Evolutionary conservation across 768 basidiomycete genomes (phyloP).

Genomic region (Candolleomyces efflorescens): DNA sequence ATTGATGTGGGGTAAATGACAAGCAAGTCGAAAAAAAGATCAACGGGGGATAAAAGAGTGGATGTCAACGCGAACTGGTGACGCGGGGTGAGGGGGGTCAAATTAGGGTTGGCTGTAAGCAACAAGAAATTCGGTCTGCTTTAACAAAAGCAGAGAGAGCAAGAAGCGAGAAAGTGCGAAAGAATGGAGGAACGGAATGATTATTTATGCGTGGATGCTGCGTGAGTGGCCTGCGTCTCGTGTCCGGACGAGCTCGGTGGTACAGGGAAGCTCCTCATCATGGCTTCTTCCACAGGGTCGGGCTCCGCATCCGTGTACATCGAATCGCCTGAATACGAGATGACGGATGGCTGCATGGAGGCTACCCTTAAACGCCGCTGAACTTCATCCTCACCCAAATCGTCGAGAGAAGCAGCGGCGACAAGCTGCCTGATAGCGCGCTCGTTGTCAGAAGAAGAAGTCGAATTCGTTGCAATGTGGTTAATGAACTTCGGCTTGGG

Average conservation of each 20-base stretch:
- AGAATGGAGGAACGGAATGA: not conserved
- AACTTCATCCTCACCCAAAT: constrained; percentile 36
- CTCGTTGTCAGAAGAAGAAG: constrained; percentile 42
- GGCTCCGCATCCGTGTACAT: constrained; percentile 22
- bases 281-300: constrained; percentile 27
- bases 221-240: not conserved
- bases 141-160: not conserved
- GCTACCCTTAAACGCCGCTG: constrained; percentile 50
- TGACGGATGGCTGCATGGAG: constrained; percentile 54
- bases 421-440: constrained; percentile 62
- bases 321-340: constrained; percentile 28
- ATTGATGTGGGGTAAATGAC: not conserved
- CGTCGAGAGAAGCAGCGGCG: constrained; percentile 48
- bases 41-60: not conserved
- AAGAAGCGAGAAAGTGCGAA: not conserved
- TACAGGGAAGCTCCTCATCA: constrained; percentile 35
- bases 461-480: constrained; percentile 29
- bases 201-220: not conserved
- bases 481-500: constrained; percentile 28
- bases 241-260: constrained; percentile 25
- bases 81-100: no score
- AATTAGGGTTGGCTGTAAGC: no score
- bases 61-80: no score
- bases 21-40: not conserved
- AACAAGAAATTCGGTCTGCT: no score